These are phyloP conservation scores for Corynespora cassiicola DNA, from an alignment of 2,329 filamentous ascomycete species.

Conservation along the genomic window DNA sequence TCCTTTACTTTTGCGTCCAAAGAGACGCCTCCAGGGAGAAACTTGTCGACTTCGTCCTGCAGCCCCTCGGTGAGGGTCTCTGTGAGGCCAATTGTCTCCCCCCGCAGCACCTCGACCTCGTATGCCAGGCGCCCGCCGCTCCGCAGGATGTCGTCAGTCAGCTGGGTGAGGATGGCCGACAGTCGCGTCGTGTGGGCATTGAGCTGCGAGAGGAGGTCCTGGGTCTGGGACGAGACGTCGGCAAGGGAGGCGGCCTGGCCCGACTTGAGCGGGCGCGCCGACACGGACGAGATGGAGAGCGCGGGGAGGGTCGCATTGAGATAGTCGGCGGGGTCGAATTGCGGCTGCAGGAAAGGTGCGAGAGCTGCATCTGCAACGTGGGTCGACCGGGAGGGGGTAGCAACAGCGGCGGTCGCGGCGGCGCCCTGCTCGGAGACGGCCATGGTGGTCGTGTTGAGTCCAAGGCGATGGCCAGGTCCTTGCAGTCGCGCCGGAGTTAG, in stretches of 20 bases:
- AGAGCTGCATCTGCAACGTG: slow-evolving; percentile 76
- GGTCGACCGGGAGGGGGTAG: slow-evolving; percentile 41
- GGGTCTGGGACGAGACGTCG: slow-evolving; percentile 81
- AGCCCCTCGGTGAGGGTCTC: slow-evolving; percentile 79
- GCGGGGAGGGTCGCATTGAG: slow-evolving; percentile 81
- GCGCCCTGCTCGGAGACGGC: slow-evolving; percentile 27
- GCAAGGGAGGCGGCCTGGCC: slow-evolving; percentile 66
- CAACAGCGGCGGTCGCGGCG: too few relatives aligned
- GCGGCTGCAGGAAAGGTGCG: slow-evolving; percentile 74
- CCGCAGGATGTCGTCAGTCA: slow-evolving; percentile 93
- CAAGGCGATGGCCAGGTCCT: too few relatives aligned
- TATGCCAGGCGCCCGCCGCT: slow-evolving; percentile 89
- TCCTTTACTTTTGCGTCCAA: slow-evolving; percentile 14
- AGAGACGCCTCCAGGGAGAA: slow-evolving; percentile 63
- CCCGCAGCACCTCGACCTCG: slow-evolving; percentile 90
- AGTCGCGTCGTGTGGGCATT: slow-evolving; percentile 87
- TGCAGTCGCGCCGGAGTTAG: too few relatives aligned
- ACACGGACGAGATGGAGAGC: slow-evolving; percentile 59
- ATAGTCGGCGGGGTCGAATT: slow-evolving; percentile 85
- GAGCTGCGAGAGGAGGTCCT: slow-evolving; percentile 84
- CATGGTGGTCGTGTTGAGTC: slow-evolving; percentile 21
- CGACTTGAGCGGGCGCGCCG: slow-evolving; percentile 44
- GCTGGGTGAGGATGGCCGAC: slow-evolving; percentile 79
- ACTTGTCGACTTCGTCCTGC: slow-evolving; percentile 73
- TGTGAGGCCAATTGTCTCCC: slow-evolving; percentile 80